A percentile compares a stretch with the other conserved stretches of the same genome.
These are phyloP conservation scores for Fraxinus cuspidata DNA, from an alignment of 257 asterid species.

Conservation along the genomic window DNA sequence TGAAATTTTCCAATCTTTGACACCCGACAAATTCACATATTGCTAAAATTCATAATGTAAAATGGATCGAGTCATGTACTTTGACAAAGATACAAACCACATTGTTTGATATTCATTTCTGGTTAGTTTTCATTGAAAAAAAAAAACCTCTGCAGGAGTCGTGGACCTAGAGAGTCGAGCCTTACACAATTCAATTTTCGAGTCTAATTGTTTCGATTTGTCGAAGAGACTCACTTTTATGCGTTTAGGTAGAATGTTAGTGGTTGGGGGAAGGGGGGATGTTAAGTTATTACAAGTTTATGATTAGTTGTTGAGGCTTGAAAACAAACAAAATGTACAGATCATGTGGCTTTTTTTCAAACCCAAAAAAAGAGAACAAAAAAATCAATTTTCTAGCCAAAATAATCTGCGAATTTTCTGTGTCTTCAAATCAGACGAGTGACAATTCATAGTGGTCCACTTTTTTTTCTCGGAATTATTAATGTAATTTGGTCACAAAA, in stretches of 20 bases:
- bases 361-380: constrained; percentile 33
- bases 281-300: background rate
- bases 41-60: background rate
- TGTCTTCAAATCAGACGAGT: constrained; percentile 58
- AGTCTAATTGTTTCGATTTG: background rate
- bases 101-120: too few species aligned
- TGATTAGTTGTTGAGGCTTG: constrained; percentile 44
- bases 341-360: constrained; percentile 31
- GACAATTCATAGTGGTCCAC: constrained; percentile 55
- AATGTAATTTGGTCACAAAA: constrained; percentile 26
- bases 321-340: constrained; percentile 38
- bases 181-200: background rate
- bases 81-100: background rate
- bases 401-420: constrained; percentile 30
- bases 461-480: background rate
- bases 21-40: background rate
- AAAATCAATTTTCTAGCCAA: constrained; percentile 25
- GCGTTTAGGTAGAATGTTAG: background rate
- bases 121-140: too few species aligned
- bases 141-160: too few species aligned
- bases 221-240: background rate
- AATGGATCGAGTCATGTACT: background rate
- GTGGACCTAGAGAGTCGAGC: background rate
- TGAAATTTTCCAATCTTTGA: background rate
- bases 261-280: background rate